Base-by-base conservation (phyloP, 495 filamentous ascomycete species). In the Astrothelium macrocarpum region DNA sequence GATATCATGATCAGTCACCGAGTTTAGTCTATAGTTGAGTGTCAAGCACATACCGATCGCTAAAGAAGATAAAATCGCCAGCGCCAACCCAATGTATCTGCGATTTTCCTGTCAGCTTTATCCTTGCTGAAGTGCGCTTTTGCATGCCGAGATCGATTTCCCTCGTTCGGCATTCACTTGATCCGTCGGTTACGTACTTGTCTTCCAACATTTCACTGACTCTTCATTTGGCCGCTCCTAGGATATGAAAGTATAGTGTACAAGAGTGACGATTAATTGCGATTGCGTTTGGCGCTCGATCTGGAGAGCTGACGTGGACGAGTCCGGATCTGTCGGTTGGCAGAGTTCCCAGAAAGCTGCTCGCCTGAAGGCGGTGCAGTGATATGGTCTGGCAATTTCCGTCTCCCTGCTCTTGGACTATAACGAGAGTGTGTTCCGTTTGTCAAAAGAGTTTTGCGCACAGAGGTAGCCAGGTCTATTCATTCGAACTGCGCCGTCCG, bases 41-140 rank as follows among this genome's bases (percentile, higher is more conserved):
- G 7, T 16, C 56, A 25, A 18, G 4, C 12, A 75, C 87, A 67
- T 86, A 87, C 92, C 92, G 74, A 97, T 97, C 64, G 90, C 92
- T 80, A 97, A 82, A 71, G 91, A 95, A 43, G 90, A 95, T 29
- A 85, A 80, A 71, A 98, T 87, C 81, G 94, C 94, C 77, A 98
- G 76, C 64, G 87, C 82, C 71, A 96, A 80, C 68, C 91, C 92
- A 72, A 96, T 84, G 73, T 96, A 96, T 82, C 91, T 96, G 77
- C 77, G 25, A 12, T 10, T n/a, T 29, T 29, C 49, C 49, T 9
- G 49, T 56, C 16, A 56, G 49, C 49, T 25, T 29, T 56, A 25
- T 2, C 0, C 25, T 29, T 16, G 9, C n/a, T 29, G 7, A 56
- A 56, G 9, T 2, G 9, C 49, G 9, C 20, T 10, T 25, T 16